A percentile compares a stretch with the other conserved stretches of the same genome.
These are phyloP conservation scores for Asclepias syriaca DNA, from an alignment of 257 asterid species.

Conservation along the genomic window DNA sequence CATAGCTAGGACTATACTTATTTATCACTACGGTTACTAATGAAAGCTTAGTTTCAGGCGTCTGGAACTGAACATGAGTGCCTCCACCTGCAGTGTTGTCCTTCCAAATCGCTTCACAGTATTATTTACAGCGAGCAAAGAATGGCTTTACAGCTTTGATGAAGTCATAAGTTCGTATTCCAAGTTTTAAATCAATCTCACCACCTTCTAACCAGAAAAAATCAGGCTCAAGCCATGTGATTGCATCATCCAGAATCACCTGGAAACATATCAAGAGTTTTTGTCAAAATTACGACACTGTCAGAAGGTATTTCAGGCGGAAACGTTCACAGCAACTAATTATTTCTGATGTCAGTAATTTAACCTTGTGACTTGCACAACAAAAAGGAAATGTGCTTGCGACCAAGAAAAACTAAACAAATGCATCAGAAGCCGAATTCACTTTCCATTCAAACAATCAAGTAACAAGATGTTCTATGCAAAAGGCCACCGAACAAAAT, in stretches of 20 bases:
- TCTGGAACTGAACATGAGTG: too few relatives aligned
- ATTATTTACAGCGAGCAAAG: conserved; percentile 25
- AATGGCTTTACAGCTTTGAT: conserved; percentile 55
- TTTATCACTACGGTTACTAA: background rate
- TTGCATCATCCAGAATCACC: conserved; percentile 94
- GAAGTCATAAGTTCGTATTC: conserved; percentile 59
- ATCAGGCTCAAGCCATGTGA: conserved; percentile 61
- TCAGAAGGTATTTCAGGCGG: background rate
- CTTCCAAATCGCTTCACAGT: background rate
- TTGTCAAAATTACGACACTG: background rate
- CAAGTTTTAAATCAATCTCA: conserved; percentile 70
- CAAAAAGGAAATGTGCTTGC: background rate
- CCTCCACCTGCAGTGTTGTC: too few relatives aligned
- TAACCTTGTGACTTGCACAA: background rate
- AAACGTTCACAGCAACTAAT: background rate
- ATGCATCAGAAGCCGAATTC: background rate
- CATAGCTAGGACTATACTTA: background rate
- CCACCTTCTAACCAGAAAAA: conserved; percentile 98
- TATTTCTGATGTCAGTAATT: background rate
- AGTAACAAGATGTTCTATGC: background rate
- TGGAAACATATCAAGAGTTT: conserved; percentile 22
- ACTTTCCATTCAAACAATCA: background rate
- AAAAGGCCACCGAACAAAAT: background rate
- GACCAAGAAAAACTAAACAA: too few relatives aligned
- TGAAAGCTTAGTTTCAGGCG: background rate